A percentile compares a stretch with the other conserved stretches of the same genome.
phyloP scores from a whole-genome alignment of 192 early-diverging fungal genomes.

The Coemansia sp. region DNA sequence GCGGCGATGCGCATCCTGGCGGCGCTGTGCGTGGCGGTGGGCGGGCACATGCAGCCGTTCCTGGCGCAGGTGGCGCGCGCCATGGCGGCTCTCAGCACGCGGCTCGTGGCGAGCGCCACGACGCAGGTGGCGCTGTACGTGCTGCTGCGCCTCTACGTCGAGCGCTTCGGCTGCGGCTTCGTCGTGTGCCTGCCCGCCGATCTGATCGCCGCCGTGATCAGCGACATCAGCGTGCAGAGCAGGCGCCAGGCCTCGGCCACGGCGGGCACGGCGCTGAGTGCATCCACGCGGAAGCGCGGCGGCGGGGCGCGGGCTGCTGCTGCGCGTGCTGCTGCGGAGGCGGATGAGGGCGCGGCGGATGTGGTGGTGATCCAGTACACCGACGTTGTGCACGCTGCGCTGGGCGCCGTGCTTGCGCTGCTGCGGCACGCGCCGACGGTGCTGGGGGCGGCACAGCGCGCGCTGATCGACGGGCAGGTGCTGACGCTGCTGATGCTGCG shows the following conservation, averaged over 20 bases:
- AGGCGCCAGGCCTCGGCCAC: conserved; percentile 2
- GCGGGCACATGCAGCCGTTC: conserved; percentile 38
- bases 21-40: conserved; percentile 27
- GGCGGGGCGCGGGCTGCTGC: conserved; percentile 12
- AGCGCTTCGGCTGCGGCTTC: conserved; percentile 44
- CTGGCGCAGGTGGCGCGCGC: conserved; percentile 34
- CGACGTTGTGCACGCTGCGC: conserved; percentile 23
- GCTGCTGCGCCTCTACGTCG: conserved; percentile 37
- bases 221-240: conserved; percentile 23
- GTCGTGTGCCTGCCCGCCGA: conserved; percentile 37
- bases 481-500: conserved; percentile 37
- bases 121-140: conserved; percentile 33
- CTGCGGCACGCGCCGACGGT: conserved; percentile 32
- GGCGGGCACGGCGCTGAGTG: not conserved
- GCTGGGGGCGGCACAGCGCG: conserved; percentile 26
- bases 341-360: conserved; percentile 1
- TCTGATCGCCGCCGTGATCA: conserved; percentile 22
- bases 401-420: conserved; percentile 18
- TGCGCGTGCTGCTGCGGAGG: not conserved
- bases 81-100: conserved; percentile 24
- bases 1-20: conserved; percentile 45
- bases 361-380: conserved; percentile 27
- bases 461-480: conserved; percentile 32
- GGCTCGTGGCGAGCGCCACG: conserved; percentile 19
- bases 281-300: conserved; percentile 31